Conservation (phyloP, 306 rosid genomes). For the Arachis stenosperma region DNA sequence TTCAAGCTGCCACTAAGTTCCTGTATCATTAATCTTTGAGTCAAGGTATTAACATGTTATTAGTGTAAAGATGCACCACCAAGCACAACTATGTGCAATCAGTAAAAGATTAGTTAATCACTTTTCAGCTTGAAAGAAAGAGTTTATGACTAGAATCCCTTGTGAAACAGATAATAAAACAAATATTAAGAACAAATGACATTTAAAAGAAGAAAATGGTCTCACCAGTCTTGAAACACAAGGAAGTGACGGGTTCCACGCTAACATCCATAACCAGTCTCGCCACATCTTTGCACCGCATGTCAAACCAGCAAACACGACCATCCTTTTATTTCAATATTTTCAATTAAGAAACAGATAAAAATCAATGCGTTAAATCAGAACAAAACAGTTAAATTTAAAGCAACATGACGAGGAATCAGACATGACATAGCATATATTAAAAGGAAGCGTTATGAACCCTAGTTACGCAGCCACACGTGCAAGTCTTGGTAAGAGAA, state of each 20-base stretch:
- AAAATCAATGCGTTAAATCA: background rate
- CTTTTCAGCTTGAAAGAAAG: background rate
- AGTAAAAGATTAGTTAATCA: background rate
- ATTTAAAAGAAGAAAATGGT: slow-evolving; percentile 5
- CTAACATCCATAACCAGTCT: slow-evolving; percentile 67
- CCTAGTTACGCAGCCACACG: background rate
- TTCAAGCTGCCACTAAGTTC: slow-evolving; percentile 6
- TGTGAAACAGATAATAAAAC: background rate
- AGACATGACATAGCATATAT: background rate
- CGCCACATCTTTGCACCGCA: slow-evolving; percentile 72
- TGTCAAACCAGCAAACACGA: slow-evolving; percentile 90
- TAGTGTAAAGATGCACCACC: background rate
- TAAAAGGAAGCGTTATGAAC: background rate
- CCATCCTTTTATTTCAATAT: slow-evolving; percentile 61
- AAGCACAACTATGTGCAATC: background rate
- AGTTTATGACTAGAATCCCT: background rate
- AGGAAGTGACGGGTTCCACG: slow-evolving; percentile 67
- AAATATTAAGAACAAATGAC: background rate
- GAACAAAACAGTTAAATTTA: background rate
- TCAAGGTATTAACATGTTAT: background rate
- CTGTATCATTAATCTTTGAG: slow-evolving; percentile 2
- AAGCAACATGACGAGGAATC: slow-evolving; percentile 7
- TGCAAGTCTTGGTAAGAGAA: background rate
- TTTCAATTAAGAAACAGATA: background rate
- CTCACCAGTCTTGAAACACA: slow-evolving; percentile 76